phyloP scores from a whole-genome alignment of 176 grass and related monocot species.

The Oryza coarctata region DNA sequence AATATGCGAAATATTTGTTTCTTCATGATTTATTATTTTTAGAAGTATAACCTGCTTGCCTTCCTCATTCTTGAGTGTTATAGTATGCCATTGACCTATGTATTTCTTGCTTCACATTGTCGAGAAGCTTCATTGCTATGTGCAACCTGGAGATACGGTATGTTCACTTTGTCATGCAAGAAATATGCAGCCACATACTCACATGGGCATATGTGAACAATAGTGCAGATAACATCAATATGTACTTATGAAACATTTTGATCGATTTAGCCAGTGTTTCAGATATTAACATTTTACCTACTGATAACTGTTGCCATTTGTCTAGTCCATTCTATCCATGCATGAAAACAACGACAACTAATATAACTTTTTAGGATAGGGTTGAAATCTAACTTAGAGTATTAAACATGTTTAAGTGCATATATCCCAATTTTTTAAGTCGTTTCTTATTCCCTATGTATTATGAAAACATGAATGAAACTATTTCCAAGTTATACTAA shows the following conservation, averaged over 20 bases:
- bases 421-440: no score
- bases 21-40: neutral
- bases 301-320: neutral
- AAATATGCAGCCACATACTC: constrained; percentile 4
- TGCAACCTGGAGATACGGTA: constrained; percentile 72
- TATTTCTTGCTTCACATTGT: constrained; percentile 58
- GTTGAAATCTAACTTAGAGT: no score
- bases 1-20: neutral
- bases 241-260: neutral
- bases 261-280: neutral
- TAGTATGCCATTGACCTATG: neutral
- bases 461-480: no score
- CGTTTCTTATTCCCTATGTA: no score
- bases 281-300: neutral
- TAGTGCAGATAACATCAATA: neutral
- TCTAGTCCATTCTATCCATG: neutral
- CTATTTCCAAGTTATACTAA: neutral
- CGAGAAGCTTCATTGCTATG: constrained; percentile 76
- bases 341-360: neutral
- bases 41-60: neutral
- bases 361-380: no score
- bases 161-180: neutral
- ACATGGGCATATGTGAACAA: neutral
- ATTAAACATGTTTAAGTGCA: no score
- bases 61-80: neutral